Percentiles rank a stretch among this genome's conserved stretches.
These are phyloP conservation scores for Xerocomellus amylosporus DNA, from an alignment of 768 basidiomycete genomes.

Conservation along the genomic window DNA sequence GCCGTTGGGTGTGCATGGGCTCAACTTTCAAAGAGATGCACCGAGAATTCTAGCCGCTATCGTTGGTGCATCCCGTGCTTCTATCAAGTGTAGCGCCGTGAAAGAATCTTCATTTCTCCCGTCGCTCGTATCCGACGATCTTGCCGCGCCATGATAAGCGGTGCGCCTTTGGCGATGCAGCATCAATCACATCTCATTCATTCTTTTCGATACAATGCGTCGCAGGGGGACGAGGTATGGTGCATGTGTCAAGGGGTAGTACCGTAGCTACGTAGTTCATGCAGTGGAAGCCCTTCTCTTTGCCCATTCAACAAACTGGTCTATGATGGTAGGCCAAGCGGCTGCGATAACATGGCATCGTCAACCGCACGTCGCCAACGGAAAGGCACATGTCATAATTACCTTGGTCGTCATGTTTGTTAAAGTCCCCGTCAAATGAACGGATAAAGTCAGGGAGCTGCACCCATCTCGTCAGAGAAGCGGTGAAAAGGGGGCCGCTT, in stretches of 20 bases:
- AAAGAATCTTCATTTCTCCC: constrained; percentile 33
- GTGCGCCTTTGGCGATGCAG: background rate
- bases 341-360: constrained; percentile 39
- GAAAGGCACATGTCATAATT: constrained; percentile 11
- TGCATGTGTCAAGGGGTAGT: background rate
- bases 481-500: constrained; percentile 3
- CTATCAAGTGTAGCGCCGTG: constrained; percentile 22
- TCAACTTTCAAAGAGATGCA: constrained; percentile 21
- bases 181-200: constrained; percentile 1
- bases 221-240: constrained; percentile 9
- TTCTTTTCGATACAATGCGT: background rate
- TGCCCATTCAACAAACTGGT: constrained; percentile 76
- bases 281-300: constrained; percentile 32
- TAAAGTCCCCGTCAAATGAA: constrained; percentile 68
- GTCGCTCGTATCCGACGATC: constrained; percentile 23
- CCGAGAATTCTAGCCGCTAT: constrained; percentile 26
- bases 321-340: constrained; percentile 86
- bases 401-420: constrained; percentile 78
- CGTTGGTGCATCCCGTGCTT: constrained; percentile 22
- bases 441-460: constrained; percentile 81
- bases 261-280: constrained; percentile 2
- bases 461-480: constrained; percentile 6
- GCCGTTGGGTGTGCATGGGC: background rate
- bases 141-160: constrained; percentile 1
- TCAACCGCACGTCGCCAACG: background rate